Base-by-base conservation (phyloP, 345 rosid species). In the Isatis tinctoria region DNA sequence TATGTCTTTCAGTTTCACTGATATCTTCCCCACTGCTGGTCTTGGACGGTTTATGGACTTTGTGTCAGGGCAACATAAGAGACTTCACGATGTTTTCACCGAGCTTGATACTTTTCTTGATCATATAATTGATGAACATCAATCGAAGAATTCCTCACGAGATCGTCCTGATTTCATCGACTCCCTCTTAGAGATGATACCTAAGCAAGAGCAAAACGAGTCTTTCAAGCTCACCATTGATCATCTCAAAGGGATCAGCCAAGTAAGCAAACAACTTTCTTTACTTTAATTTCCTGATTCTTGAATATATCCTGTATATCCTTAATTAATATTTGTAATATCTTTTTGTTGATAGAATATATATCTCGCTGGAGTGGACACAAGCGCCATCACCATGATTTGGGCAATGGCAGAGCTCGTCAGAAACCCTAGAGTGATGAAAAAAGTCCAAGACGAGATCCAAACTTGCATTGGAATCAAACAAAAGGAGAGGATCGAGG, bases 401-500 rank as follows among this genome's bases (percentile, higher is more conserved):
- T 71, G 68, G 68, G 49, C 68, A 0, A 61, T 61, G 69, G 61
- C 69, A 17, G 69, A 72, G 43, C 75, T 72, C 2, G 41, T 61
- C 27, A 72, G 10, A 9, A 72, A 72, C 69, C 69, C 75, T 14
- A 30, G 61, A 28, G 75, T 72, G 33, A 61, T 72, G 69, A 37
- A 49, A 4, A 51, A 72, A 8, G 61, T n/a, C 27, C 69, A 72
- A 61, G 68, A 49, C 1, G 75, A 72, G 43, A 72, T 72, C 27
- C 51, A 26, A 26, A 36, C 10, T 4, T 65, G 45, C 59, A 65
- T 84, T 5, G 80, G 83, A 48, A 61, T 58, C 65, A 77, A 76
- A 62, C 2, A 28, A 39, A 47, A 65, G 44, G 44, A 65, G 30
- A 61, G 10, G 37, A 82, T 84, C 8, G 30, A 4, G 8, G 85